These are phyloP conservation scores for Rubia yunnanensis DNA, from an alignment of 257 asterid genomes.

Conservation along the genomic window DNA sequence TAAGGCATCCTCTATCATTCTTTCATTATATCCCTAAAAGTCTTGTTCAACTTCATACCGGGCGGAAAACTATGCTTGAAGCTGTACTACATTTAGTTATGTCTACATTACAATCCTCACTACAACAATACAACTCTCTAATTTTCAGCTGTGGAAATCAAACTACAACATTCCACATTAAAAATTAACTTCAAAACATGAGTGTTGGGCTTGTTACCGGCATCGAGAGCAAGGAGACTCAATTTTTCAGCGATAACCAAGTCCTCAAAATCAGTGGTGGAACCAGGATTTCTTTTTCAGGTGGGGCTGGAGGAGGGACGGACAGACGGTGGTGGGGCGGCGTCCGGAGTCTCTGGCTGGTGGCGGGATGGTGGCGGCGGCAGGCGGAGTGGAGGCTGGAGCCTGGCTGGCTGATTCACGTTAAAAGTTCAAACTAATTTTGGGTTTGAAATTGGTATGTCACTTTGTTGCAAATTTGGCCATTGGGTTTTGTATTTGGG, in stretches of 20 bases:
- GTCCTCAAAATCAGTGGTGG: too few species aligned
- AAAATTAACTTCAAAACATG: conserved; percentile 49
- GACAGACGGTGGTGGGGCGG: too few species aligned
- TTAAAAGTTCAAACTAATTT: too few species aligned
- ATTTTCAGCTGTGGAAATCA: conserved; percentile 55
- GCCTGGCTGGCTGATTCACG: too few species aligned
- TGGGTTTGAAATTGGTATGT: too few species aligned
- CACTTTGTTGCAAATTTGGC: too few species aligned
- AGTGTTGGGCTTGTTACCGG: conserved; percentile 60
- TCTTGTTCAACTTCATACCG: conserved; percentile 67
- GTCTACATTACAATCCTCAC: conserved; percentile 47
- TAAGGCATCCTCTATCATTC: conserved; percentile 74
- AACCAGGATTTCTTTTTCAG: too few species aligned
- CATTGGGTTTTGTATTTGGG: too few species aligned
- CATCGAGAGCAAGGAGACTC: conserved; percentile 44
- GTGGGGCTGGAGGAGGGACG: too few species aligned
- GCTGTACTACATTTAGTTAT: conserved; percentile 37
- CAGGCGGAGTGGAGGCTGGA: too few species aligned
- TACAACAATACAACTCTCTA: conserved; percentile 82
- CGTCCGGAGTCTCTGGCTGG: too few species aligned
- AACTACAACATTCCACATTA: conserved; percentile 28
- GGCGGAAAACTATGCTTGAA: conserved; percentile 80
- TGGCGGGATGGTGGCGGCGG: too few species aligned
- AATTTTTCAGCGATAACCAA: conserved; percentile 50
- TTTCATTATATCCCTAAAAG: conserved; percentile 53